phyloP scores from a whole-genome alignment of 2,329 filamentous ascomycete species.

The Penicillium expansum region DNA sequence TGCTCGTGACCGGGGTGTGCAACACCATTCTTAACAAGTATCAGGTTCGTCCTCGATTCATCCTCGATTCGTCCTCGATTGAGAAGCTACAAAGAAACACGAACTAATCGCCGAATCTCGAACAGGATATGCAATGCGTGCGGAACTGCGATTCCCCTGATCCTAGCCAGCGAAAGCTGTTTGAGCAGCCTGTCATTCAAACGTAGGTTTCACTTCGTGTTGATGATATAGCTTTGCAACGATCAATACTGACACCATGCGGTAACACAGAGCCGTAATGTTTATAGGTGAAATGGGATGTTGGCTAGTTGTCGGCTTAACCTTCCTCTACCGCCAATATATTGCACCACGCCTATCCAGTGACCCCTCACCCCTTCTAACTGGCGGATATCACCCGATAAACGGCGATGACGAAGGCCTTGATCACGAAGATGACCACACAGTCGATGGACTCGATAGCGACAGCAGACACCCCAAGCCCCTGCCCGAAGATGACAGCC shows the following conservation, averaged over 20 bases:
- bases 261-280: constrained; percentile 68
- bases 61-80: constrained; percentile 45
- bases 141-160: constrained; percentile 75
- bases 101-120: constrained; percentile 5
- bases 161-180: constrained; percentile 64
- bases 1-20: constrained; percentile 92
- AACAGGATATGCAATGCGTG: constrained; percentile 90
- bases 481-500: constrained; percentile 54
- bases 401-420: constrained; percentile 49
- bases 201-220: constrained; percentile 51
- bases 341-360: constrained; percentile 40
- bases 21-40: constrained; percentile 97
- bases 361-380: constrained; percentile 41
- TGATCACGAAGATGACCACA: constrained; percentile 46
- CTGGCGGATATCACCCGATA: constrained; percentile 66
- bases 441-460: constrained; percentile 44
- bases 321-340: constrained; percentile 64
- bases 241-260: not conserved
- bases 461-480: constrained; percentile 51
- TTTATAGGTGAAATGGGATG: constrained; percentile 95
- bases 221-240: not conserved
- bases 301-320: constrained; percentile 80
- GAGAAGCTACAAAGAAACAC: not conserved
- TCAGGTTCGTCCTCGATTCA: constrained; percentile 58
- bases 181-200: constrained; percentile 94